Conservation (phyloP, 345 rosid species). For the Lepidium sativum region DNA sequence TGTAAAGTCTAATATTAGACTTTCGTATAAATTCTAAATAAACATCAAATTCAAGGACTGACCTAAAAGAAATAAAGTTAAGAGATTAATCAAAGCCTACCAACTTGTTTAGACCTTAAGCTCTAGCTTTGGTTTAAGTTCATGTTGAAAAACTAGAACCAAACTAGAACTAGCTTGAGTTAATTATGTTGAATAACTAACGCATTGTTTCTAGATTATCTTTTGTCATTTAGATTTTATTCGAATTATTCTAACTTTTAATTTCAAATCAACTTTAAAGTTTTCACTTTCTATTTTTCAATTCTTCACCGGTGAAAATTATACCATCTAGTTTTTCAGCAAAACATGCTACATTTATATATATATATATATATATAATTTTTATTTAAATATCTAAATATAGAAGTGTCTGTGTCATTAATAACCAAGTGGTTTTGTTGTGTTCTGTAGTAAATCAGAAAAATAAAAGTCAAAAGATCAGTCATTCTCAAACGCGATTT, state of each 20-base stretch:
- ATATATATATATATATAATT: too few species aligned
- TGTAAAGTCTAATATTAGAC: not conserved
- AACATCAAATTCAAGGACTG: constrained; percentile 1
- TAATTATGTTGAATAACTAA: not conserved
- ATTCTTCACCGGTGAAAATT: not conserved
- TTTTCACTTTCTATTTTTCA: not conserved
- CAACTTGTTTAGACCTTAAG: constrained; percentile 1
- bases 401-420: too few species aligned
- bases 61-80: not conserved
- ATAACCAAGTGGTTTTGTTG: too few species aligned
- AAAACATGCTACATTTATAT: not conserved
- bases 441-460: too few species aligned
- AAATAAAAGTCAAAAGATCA: not conserved
- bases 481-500: constrained; percentile 2
- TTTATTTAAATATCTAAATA: too few species aligned
- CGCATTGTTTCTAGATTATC: not conserved
- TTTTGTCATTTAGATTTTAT: not conserved
- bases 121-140: not conserved
- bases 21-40: not conserved
- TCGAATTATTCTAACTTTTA: not conserved
- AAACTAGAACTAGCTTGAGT: not conserved
- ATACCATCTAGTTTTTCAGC: not conserved
- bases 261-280: not conserved
- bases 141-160: not conserved
- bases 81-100: not conserved